Percentiles rank a stretch among this genome's conserved stretches.
Conservation (phyloP, 495 filamentous ascomycete genomes). For the Zalerion maritima region DNA sequence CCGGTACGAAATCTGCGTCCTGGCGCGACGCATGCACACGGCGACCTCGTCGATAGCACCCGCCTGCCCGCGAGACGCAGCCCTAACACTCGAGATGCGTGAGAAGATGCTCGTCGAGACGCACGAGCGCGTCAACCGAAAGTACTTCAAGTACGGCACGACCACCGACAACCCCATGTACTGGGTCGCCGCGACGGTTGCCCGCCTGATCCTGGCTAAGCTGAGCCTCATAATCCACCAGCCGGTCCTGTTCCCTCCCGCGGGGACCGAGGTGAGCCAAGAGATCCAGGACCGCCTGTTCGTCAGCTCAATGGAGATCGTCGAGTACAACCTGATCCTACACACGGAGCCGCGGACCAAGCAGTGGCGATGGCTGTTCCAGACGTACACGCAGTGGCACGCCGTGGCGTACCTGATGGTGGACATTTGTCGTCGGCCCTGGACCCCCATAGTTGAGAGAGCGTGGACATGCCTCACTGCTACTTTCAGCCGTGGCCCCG, state of each 20-base stretch:
- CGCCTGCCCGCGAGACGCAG: conserved; percentile 12
- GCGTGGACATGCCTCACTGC: conserved; percentile 64
- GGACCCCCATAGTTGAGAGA: conserved; percentile 52
- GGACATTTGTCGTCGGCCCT: conserved; percentile 61
- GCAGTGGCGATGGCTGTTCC: conserved; percentile 70
- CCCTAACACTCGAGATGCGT: conserved; percentile 37
- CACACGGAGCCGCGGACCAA: conserved; percentile 43
- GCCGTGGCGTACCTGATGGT: conserved; percentile 62
- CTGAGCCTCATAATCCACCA: conserved; percentile 36
- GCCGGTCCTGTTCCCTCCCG: conserved; percentile 31
- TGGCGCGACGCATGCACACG: conserved; percentile 26
- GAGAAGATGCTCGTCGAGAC: conserved; percentile 48
- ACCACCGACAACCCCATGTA: conserved; percentile 46
- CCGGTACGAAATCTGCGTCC: conserved; percentile 43
- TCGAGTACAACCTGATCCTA: conserved; percentile 55
- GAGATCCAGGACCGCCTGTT: conserved; percentile 61
- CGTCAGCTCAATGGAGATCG: conserved; percentile 55
- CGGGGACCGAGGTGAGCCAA: conserved; percentile 29
- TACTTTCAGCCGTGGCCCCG: conserved; percentile 41
- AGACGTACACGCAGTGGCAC: conserved; percentile 71
- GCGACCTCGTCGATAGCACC: conserved; percentile 18
- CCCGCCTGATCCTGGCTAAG: conserved; percentile 52
- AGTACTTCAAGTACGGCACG: conserved; percentile 46
- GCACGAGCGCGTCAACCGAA: conserved; percentile 47
- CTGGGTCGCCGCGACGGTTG: conserved; percentile 57